Base-by-base conservation (phyloP, 1,284 basidiomycete species). In the Termitomyces sp. region DNA sequence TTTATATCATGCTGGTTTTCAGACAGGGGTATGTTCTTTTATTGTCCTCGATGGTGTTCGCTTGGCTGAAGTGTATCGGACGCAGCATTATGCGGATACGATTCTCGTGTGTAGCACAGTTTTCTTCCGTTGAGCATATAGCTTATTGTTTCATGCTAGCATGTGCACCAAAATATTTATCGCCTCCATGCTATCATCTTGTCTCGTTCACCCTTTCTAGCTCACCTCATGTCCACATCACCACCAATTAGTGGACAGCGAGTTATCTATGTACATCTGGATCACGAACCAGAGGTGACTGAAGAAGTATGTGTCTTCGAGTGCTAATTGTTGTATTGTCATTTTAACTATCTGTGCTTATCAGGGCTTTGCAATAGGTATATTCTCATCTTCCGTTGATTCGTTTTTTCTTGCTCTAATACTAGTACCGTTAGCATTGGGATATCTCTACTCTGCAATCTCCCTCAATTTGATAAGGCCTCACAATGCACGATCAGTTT, bases 131-230 rank as follows among this genome's bases (percentile, higher is more conserved):
- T 19, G 52, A 42, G 18, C 44, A 44, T 45, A 43, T 43, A 41
- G 50, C 52, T 54, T 39, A 50, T 54, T 49, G 37, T 47, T 42
- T 56, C 48, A 49, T 60, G 61, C 55, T 58, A 91, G 87, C 86
- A 88, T 72, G 82, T 88, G 54, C 80, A 83, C 62, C 81, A 85
- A 74, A 82, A 80, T 68, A 74, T 77, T 54, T 90, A 89, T 68
- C 80, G 82, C 55, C 78, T 90, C 48, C 88, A 91, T 68, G 80
- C 85, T 60, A 86, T 94, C 68, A 86, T 93, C 61, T 77, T 94
- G 55, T 89, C 90, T 52, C 85, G 88, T 51, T 92, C 89, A 34
- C 91, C 92, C 41, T 91, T 83, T 70, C 80, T 93, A 62, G 87
- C 85, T 39, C 90, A 91, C 66, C 74, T 92, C 60, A 88, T 94